A percentile compares a stretch with the other conserved stretches of the same genome.
phyloP scores from a whole-genome alignment of 306 rosid species.

The Sphenostylis stenocarpa region DNA sequence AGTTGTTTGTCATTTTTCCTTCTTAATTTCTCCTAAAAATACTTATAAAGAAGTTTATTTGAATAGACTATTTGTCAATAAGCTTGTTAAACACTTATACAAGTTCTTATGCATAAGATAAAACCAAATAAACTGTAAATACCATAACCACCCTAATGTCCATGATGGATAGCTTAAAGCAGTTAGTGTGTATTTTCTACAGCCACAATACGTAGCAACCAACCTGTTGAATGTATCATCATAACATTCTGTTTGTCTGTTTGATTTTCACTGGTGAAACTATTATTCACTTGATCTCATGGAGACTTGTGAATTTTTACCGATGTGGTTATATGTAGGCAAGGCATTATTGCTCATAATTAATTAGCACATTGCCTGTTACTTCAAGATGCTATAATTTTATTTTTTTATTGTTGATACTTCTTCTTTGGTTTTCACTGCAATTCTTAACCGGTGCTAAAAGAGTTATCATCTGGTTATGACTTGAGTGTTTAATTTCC shows the following conservation, averaged over 20 bases:
- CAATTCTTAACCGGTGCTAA: conserved; percentile 12
- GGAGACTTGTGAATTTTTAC: conserved; percentile 3
- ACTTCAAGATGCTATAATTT: not conserved
- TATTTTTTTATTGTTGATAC: not conserved
- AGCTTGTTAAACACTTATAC: not conserved
- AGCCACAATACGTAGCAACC: not conserved
- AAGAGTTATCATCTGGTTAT: conserved; percentile 22
- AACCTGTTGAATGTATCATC: not conserved
- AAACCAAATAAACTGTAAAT: not conserved
- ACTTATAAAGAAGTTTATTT: too few relatives aligned
- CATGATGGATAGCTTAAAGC: not conserved
- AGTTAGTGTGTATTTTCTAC: not conserved
- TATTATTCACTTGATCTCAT: conserved; percentile 13
- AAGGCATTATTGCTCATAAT: not conserved
- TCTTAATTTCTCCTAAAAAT: too few relatives aligned
- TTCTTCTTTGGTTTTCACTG: not conserved
- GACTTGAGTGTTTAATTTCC: not conserved
- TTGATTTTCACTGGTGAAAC: conserved; percentile 19
- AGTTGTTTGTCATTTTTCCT: too few relatives aligned
- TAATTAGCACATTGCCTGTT: not conserved
- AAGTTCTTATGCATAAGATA: not conserved
- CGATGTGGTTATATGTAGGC: not conserved
- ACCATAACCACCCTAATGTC: not conserved
- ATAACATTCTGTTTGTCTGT: conserved; percentile 7
- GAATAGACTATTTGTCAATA: not conserved